These are phyloP conservation scores for Penicillium oxalicum DNA, from an alignment of 2,329 filamentous ascomycete genomes.

Conservation along the genomic window DNA sequence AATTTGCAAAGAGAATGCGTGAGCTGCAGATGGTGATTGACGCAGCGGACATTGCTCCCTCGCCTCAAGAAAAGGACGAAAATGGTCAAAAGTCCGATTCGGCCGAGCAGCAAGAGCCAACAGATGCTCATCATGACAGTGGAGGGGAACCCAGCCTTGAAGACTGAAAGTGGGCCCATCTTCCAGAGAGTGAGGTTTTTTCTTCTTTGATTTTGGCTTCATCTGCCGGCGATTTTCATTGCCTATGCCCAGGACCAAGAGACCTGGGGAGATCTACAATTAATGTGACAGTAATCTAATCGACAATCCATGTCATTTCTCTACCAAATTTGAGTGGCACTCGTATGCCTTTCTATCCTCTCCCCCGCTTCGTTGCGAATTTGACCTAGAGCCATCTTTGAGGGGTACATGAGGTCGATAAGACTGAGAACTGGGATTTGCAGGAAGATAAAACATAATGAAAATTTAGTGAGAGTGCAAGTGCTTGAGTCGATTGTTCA, in stretches of 20 bases:
- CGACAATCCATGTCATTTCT: too few species aligned
- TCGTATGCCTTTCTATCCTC: too few species aligned
- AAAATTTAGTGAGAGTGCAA: too few species aligned
- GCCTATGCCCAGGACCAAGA: neutral
- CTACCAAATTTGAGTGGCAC: too few species aligned
- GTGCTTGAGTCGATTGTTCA: too few species aligned
- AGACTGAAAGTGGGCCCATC: neutral
- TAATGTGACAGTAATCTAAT: too few species aligned
- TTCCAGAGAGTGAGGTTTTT: neutral
- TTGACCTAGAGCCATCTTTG: too few species aligned
- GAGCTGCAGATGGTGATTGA: constrained; percentile 42
- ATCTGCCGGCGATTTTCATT: neutral
- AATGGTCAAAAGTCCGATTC: neutral
- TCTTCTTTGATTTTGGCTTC: neutral
- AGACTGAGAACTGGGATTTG: too few species aligned
- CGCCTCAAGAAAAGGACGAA: neutral
- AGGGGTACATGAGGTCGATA: too few species aligned
- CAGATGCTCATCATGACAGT: neutral
- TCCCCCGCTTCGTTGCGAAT: too few species aligned
- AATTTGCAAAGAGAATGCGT: constrained; percentile 41
- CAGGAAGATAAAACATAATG: too few species aligned
- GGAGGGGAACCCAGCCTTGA: neutral
- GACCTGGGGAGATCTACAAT: too few species aligned
- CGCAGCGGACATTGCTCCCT: constrained; percentile 17
- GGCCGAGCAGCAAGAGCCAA: neutral